Base-by-base conservation (phyloP, 192 early-diverging fungal species). In the Piromyces finnis region DNA sequence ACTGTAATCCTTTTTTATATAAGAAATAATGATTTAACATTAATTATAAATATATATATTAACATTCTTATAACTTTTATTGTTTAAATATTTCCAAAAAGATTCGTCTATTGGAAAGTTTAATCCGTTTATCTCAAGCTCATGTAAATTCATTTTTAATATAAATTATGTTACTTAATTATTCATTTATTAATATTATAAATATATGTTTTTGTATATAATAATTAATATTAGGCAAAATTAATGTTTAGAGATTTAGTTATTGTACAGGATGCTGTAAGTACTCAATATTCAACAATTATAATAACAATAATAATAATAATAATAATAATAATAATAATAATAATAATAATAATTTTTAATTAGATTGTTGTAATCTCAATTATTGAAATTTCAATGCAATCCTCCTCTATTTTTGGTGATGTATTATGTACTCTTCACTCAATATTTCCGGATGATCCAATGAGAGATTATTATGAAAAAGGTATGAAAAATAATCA, bases 51-150 rank as follows among this genome's bases (percentile, higher is more conserved):
- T n/a, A n/a, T n/a, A n/a, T n/a, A n/a, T n/a, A n/a, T n/a, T 35
- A 35, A 7, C 12, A 14, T 13, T 29, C 16, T 26, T 35, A 26
- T 59, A 80, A 15, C n/a, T 83, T 18, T 29, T 83, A 28, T 80
- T 29, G 26, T 82, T 77, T 77, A 13, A 18, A 12, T 30, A 82
- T 84, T 29, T 18, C 28, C 29, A 77, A 5, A 9, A 28, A 84
- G 84, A 84, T 87, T 82, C 84, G 89, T 30, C 78, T 92, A 9
- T 82, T 92, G 26, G 91, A 92, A 82, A 88, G 87, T 26, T 84
- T 92, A 77, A 89, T 91, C n/a, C 86, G 91, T 18, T 79, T 92
- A 77, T 84, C 89, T 7, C 91, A 92, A 81, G 91, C 91, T 0
- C 91, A 92, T 81, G 91, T 87, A 79, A 7, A 41, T 77, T 79